phyloP scores from a whole-genome alignment of 2,329 filamentous ascomycete species.

The Penicillium sp. region DNA sequence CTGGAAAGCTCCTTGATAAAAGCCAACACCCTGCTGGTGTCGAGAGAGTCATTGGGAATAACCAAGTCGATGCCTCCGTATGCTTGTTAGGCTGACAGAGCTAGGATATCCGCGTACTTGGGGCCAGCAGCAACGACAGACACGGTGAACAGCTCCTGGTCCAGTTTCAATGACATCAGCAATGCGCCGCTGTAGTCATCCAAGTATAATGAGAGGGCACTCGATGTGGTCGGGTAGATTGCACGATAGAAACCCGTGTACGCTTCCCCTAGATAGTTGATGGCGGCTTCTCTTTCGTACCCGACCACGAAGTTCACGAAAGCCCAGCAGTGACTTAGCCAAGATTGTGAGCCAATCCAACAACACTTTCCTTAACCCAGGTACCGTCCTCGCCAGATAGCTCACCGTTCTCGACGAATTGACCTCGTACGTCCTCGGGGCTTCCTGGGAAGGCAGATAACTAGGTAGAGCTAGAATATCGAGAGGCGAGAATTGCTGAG shows the following conservation, averaged over 20 bases:
- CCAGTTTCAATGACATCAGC: slow-evolving; percentile 34
- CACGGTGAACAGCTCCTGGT: slow-evolving; percentile 29
- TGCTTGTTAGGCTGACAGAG: slow-evolving; percentile 42
- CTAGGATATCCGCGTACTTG: slow-evolving; percentile 45
- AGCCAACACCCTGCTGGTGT: slow-evolving; percentile 32
- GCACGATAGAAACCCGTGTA: slow-evolving; percentile 44
- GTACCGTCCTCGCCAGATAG: slow-evolving; percentile 23
- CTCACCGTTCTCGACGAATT: slow-evolving; percentile 34
- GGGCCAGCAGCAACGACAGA: slow-evolving; percentile 33
- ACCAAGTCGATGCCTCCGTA: slow-evolving; percentile 44
- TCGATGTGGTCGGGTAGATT: slow-evolving; percentile 31
- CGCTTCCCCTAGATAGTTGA: slow-evolving; percentile 43
- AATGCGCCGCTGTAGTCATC: slow-evolving; percentile 41
- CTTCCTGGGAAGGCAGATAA: slow-evolving; percentile 35
- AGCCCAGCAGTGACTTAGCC: slow-evolving; percentile 27
- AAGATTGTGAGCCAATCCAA: slow-evolving; percentile 42
- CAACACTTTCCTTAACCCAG: slow-evolving; percentile 32
- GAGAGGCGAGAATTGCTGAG: slow-evolving; percentile 41
- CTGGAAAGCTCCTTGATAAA: slow-evolving; percentile 48
- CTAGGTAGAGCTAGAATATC: slow-evolving; percentile 22
- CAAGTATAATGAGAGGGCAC: slow-evolving; percentile 41
- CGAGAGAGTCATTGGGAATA: slow-evolving; percentile 35
- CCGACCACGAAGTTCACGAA: slow-evolving; percentile 45
- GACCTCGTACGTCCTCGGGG: slow-evolving; percentile 25
- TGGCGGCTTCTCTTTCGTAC: slow-evolving; percentile 40